phyloP scores from a whole-genome alignment of 1,284 basidiomycete genomes.

The Termitomyces sp. region DNA sequence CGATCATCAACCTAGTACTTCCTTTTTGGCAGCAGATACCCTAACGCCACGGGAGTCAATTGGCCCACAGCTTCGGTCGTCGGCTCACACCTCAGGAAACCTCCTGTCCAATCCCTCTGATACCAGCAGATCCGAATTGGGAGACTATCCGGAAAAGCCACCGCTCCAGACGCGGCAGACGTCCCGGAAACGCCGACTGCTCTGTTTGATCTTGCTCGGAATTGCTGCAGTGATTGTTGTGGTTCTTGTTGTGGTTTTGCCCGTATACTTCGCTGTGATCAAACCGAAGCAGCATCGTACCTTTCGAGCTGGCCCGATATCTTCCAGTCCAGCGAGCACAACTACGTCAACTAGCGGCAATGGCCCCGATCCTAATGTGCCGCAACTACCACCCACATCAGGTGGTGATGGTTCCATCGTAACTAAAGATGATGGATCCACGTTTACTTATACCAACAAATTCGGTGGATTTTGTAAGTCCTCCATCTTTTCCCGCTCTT shows the following conservation, averaged over 20 bases:
- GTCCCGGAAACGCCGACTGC: slow-evolving; percentile 22
- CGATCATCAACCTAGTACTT: slow-evolving; percentile 22
- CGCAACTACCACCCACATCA: slow-evolving; percentile 27
- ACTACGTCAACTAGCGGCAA: slow-evolving; percentile 13
- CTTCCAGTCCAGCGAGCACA: slow-evolving; percentile 12
- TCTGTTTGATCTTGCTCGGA: slow-evolving; percentile 23
- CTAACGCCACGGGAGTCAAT: slow-evolving; percentile 26
- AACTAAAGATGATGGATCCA: slow-evolving; percentile 56
- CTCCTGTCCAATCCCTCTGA: slow-evolving; percentile 16
- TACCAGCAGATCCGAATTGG: slow-evolving; percentile 14
- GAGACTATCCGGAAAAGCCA: slow-evolving; percentile 9
- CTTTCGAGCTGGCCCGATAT: slow-evolving; percentile 4
- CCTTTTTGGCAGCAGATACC: slow-evolving; percentile 24
- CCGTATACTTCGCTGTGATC: slow-evolving; percentile 52
- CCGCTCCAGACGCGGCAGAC: neutral
- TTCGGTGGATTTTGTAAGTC: slow-evolving; percentile 71
- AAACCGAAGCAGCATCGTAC: slow-evolving; percentile 35
- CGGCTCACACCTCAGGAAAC: slow-evolving; percentile 15
- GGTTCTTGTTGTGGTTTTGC: slow-evolving; percentile 46
- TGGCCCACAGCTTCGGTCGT: slow-evolving; percentile 17
- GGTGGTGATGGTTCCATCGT: slow-evolving; percentile 66
- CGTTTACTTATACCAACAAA: slow-evolving; percentile 64
- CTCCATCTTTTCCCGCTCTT: neutral
- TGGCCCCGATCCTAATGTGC: neutral
- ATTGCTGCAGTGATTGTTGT: slow-evolving; percentile 36